These are phyloP conservation scores for Colletotrichum sp. DNA, from an alignment of 2,329 filamentous ascomycete genomes.

Conservation along the genomic window DNA sequence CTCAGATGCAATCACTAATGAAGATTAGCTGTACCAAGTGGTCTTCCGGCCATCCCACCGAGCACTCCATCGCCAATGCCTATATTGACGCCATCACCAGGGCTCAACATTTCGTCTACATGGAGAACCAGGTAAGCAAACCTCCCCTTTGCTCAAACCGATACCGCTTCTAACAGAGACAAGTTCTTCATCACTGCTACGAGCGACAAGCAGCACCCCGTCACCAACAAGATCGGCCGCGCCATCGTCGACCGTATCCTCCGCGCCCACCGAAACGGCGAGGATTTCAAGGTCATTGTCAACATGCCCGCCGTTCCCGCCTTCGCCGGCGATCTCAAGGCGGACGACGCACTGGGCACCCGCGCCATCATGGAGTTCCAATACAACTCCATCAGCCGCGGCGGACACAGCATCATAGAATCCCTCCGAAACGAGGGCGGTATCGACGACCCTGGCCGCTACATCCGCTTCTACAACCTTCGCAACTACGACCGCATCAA, in stretches of 20 bases:
- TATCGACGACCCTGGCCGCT: slow-evolving; percentile 70
- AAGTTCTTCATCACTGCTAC: slow-evolving; percentile 90
- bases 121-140: slow-evolving; percentile 69
- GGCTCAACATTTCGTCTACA: slow-evolving; percentile 77
- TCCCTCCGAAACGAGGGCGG: slow-evolving; percentile 69
- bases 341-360: slow-evolving; percentile 75
- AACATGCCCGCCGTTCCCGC: slow-evolving; percentile 82
- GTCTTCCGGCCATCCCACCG: slow-evolving; percentile 56
- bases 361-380: slow-evolving; percentile 90
- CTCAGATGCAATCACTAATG: slow-evolving; percentile 3
- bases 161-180: neutral
- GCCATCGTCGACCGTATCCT: slow-evolving; percentile 81
- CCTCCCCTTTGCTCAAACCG: neutral
- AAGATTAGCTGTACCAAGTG: slow-evolving; percentile 50
- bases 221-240: slow-evolving; percentile 79
- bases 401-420: slow-evolving; percentile 80
- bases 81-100: slow-evolving; percentile 76
- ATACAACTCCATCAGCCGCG: slow-evolving; percentile 79
- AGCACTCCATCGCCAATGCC: slow-evolving; percentile 86
- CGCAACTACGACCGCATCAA: slow-evolving; percentile 87
- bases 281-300: slow-evolving; percentile 77
- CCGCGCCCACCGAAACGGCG: slow-evolving; percentile 67
- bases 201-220: slow-evolving; percentile 69
- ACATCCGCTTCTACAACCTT: slow-evolving; percentile 86
- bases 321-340: slow-evolving; percentile 80